Evolutionary conservation across 108 stramenopile species (phyloP).

Genomic region (Craspedostauros australis): DNA sequence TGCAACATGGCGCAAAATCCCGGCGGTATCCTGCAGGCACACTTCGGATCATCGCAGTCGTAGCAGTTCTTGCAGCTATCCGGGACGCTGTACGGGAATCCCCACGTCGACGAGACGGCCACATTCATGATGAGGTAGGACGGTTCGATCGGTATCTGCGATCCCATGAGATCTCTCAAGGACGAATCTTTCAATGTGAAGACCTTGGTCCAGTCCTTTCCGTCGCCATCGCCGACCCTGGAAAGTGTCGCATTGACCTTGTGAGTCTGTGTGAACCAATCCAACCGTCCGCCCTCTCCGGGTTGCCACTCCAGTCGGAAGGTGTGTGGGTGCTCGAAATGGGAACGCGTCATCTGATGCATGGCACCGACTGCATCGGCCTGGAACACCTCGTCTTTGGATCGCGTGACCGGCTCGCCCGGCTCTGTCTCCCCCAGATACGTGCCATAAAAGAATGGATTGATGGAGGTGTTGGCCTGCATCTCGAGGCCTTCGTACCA

Average conservation of each 20-base stretch:
- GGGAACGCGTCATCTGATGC: slow-evolving; percentile 62
- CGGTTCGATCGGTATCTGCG: slow-evolving; percentile 92
- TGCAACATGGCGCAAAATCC: slow-evolving; percentile 89
- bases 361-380: slow-evolving; percentile 93
- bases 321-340: slow-evolving; percentile 82
- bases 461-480: slow-evolving; percentile 82
- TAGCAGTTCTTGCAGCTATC: slow-evolving; percentile 82
- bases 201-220: slow-evolving; percentile 78
- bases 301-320: slow-evolving; percentile 95
- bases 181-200: slow-evolving; percentile 57
- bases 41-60: slow-evolving; percentile 85
- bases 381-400: slow-evolving; percentile 83
- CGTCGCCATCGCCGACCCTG: slow-evolving; percentile 66
- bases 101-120: slow-evolving; percentile 92
- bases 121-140: slow-evolving; percentile 90
- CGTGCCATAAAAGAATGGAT: slow-evolving; percentile 95
- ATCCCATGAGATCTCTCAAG: slow-evolving; percentile 61
- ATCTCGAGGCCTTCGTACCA: slow-evolving; percentile 85
- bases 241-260: slow-evolving; percentile 45
- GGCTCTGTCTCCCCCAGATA: slow-evolving; percentile 80
- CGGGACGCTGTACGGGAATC: slow-evolving; percentile 83
- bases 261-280: slow-evolving; percentile 85
- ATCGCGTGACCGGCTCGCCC: slow-evolving; percentile 73
- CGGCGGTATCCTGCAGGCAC: slow-evolving; percentile 71
- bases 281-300: slow-evolving; percentile 75